Evolutionary conservation across 352 stramenopile species (phyloP), one percentile per base, ranked within the genome.

Genomic region (Pythium rishiriense): DNA sequence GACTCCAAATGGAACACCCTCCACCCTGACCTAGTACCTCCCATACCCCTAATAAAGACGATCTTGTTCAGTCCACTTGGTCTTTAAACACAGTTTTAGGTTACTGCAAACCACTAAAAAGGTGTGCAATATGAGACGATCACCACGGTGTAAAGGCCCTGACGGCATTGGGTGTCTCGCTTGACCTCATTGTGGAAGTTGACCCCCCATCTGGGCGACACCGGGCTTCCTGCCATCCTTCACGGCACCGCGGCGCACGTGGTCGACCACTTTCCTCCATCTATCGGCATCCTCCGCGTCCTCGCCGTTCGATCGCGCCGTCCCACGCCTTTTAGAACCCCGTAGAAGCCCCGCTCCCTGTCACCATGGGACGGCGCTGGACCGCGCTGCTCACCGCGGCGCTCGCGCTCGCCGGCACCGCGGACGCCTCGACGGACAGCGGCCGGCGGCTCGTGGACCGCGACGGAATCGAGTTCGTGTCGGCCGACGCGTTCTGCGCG

Each of bases 401-500:
- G 26, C 51, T 58, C 25, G 53, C 53, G 19, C 37, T 49, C 12
- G 52, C 33, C 22, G n/a, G 29, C 37, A 29, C 46, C 37, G n/a
- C 39, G 9, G 25, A 24, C 8, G 52, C 48, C 3, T 14, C 19
- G 8, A 7, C 28, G n/a, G 35, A n/a, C 1, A 1, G n/a, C 65
- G 58, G 45, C 11, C 58, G 48, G 4, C 50, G 50, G 10, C 53
- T 85, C 9, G 49, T 73, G 29, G 82, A 91, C 63, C 50, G 55
- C 17, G 41, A 72, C 10, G 82, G 78, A 0, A 66, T 91, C n/a
- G 55, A 57, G 28, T 91, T 89, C 43, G 63, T 54, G 22, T 74
- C 71, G n/a, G 19, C 53, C 6, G 70, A 70, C 21, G 72, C 83
- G 17, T 76, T 87, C 61, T 90, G 83, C 63, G 53, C 66, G 41